phyloP scores from a whole-genome alignment of 352 stramenopile species.

The Phytophthora podocarpi region DNA sequence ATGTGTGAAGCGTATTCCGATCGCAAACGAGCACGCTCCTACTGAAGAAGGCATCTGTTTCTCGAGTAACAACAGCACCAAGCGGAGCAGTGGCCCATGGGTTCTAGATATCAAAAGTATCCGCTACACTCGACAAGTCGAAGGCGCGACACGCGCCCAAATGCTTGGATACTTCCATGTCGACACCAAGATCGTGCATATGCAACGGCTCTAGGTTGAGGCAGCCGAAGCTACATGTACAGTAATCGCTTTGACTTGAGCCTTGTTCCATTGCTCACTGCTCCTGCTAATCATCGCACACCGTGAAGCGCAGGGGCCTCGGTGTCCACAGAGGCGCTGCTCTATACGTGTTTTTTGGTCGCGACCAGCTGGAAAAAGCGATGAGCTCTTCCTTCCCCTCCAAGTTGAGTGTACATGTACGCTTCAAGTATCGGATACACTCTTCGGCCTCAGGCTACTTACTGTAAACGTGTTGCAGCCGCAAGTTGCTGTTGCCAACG shows the following conservation, averaged over 20 bases:
- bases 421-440: too few species aligned
- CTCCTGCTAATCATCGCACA: conserved; percentile 14
- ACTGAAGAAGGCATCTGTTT: conserved; percentile 29
- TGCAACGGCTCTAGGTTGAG: too few species aligned
- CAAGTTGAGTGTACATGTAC: conserved; percentile 28
- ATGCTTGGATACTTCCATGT: conserved; percentile 19
- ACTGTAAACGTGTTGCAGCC: conserved; percentile 16
- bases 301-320: not conserved
- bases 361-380: conserved; percentile 11
- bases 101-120: conserved; percentile 28
- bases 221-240: conserved; percentile 12
- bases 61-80: conserved; percentile 17
- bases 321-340: conserved; percentile 10
- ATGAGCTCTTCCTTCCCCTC: conserved; percentile 4
- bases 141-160: conserved; percentile 24
- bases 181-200: too few species aligned
- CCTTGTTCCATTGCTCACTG: not conserved
- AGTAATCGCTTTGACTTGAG: too few species aligned
- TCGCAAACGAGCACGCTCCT: conserved; percentile 22
- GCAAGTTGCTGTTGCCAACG: too few species aligned
- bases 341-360: conserved; percentile 16
- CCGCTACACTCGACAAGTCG: conserved; percentile 29
- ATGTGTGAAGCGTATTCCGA: not conserved
- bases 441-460: not conserved
- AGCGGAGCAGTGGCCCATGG: conserved; percentile 9